phyloP scores from a whole-genome alignment of 306 rosid genomes.

The Albizia julibrissin region DNA sequence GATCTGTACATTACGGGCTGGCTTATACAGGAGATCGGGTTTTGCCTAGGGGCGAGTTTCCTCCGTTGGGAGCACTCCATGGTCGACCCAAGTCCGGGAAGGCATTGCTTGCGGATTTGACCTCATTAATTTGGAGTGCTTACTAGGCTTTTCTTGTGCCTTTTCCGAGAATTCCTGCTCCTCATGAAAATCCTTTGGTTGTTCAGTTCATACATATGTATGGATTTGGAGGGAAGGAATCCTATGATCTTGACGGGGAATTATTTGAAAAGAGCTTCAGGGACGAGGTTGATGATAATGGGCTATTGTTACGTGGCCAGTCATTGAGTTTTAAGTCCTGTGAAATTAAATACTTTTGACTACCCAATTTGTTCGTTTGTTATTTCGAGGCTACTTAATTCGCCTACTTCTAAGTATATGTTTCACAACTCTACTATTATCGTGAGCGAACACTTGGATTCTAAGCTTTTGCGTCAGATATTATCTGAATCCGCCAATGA shows the following conservation, averaged over 20 bases:
- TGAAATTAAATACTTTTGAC: constrained; percentile 46
- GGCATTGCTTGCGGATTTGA: constrained; percentile 66
- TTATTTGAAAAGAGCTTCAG: constrained; percentile 57
- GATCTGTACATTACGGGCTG: constrained; percentile 84
- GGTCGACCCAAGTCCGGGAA: constrained; percentile 65
- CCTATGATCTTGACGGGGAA: constrained; percentile 69
- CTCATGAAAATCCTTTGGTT: constrained; percentile 59
- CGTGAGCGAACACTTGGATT: constrained; percentile 91
- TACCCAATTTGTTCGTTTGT: constrained; percentile 73
- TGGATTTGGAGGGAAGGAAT: constrained; percentile 45
- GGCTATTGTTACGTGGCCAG: constrained; percentile 70
- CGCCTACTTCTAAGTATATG: constrained; percentile 75
- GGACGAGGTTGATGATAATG: constrained; percentile 59
- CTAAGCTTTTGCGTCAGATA: constrained; percentile 77
- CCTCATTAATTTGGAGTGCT: constrained; percentile 71
- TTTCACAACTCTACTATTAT: constrained; percentile 81
- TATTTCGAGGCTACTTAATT: constrained; percentile 59
- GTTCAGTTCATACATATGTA: constrained; percentile 75
- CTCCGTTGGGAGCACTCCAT: constrained; percentile 71
- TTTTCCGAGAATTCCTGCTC: constrained; percentile 75
- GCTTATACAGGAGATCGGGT: constrained; percentile 76
- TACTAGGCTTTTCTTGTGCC: constrained; percentile 85
- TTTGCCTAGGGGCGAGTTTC: constrained; percentile 76
- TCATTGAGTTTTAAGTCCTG: constrained; percentile 59
- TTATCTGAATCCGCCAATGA: constrained; percentile 65